Evolutionary conservation across 1,284 basidiomycete species (phyloP), one percentile per base, ranked within the genome.

Genomic region (Rhizoctonia solani): DNA sequence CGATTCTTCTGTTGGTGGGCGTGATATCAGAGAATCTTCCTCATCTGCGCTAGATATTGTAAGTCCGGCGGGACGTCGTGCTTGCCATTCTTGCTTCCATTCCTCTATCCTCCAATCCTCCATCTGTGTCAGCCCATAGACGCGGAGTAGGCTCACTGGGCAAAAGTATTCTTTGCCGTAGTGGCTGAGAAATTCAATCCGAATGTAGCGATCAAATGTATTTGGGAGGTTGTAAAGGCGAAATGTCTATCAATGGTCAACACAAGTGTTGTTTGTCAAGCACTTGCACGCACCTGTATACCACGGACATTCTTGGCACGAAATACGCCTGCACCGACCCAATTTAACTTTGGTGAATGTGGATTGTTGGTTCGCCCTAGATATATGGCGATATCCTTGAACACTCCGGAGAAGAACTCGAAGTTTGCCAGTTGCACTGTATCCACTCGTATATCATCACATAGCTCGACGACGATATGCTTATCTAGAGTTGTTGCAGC

Each of bases 161-260:
- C 96, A 99, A 76, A 96, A 99, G 78, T 90, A 98, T 77, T 99
- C 97, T 73, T 86, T 90, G 19, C 95, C 93, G 73, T 97, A 99
- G 75, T 95, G 90, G 0, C 93, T 90, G 55, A 90, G 85, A 75
- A 99, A 98, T 77, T 98, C 95, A 75, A 99, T 88, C 3, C 96
- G 89, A 53, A 99, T 86, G 75, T 91, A 98, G 19, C 95, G 89
- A 75, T 95, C 95, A 76, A 98, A 97, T 70, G 89, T 89, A 13
- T 80, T 85, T 73, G 85, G 80, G 32, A 84, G 87, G 41, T 77
- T 82, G 39, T 85, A 89, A 47, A 82, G 86, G 74, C 91, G 93
- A 78, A 91, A 92, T 1, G 88, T 88, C 89, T 92, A 71, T 0
- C n/a, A n/a, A n/a, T n/a, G n/a, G n/a, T n/a, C n/a, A n/a, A n/a